Evolutionary conservation across 1,284 basidiomycete species (phyloP).

Genomic region (Pseudozyma thailandica): DNA sequence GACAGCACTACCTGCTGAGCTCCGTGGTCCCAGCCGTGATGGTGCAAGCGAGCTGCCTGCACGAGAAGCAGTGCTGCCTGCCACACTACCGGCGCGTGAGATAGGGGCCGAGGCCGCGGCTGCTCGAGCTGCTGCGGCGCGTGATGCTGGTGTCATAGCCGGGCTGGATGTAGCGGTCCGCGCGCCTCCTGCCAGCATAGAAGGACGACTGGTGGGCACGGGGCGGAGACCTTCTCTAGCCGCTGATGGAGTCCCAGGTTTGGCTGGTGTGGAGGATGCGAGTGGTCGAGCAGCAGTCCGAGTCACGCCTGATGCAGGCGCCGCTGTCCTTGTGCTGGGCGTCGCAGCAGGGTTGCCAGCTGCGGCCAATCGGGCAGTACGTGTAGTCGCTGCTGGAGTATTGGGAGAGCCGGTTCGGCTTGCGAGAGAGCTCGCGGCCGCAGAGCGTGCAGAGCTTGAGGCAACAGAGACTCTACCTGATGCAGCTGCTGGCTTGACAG

Average conservation of each 20-base stretch:
- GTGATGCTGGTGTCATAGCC: conserved; percentile 24
- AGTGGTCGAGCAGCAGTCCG: conserved; percentile 16
- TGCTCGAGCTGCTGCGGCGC: conserved; percentile 14
- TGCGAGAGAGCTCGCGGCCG: conserved; percentile 24
- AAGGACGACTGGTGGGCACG: conserved; percentile 43
- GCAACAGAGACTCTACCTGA: conserved; percentile 28
- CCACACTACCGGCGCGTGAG: conserved; percentile 29
- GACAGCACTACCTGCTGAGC: conserved; percentile 33
- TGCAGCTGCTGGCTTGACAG: conserved; percentile 30
- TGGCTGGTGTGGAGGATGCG: conserved; percentile 13
- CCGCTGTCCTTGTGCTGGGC: conserved; percentile 26
- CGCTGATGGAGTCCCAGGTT: conserved; percentile 41
- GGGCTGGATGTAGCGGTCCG: conserved; percentile 39
- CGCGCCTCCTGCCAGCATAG: conserved; percentile 45
- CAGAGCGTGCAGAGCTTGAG: conserved; percentile 30
- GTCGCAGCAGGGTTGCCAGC: conserved; percentile 7
- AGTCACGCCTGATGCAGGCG: conserved; percentile 5
- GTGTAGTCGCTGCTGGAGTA: conserved; percentile 24
- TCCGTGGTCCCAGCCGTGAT: conserved; percentile 28
- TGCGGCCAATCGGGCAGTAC: conserved; percentile 13
- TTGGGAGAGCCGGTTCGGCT: conserved; percentile 35
- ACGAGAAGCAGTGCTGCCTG: conserved; percentile 11
- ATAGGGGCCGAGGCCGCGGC: conserved; percentile 34
- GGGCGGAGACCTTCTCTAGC: conserved; percentile 55
- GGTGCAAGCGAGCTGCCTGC: conserved; percentile 38